Evolutionary conservation across 2,329 filamentous ascomycete species (phyloP), one percentile per base, ranked within the genome.

Genomic region (Colletotrichum musae): DNA sequence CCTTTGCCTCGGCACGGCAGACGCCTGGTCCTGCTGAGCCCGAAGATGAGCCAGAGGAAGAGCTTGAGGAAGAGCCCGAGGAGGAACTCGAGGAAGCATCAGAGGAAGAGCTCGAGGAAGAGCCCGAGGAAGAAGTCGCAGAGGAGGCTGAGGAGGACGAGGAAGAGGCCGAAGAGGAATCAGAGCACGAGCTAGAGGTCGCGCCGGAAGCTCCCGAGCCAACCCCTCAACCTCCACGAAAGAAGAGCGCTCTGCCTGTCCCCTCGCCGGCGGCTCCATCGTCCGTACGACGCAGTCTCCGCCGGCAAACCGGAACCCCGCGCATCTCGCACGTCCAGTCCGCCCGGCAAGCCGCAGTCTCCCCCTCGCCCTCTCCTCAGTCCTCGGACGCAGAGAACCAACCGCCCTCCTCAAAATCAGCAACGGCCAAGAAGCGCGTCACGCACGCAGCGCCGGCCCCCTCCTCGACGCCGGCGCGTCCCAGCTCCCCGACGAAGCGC

Each of bases 321-420:
- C 68, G 68, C 26, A 69, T 70, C 18, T 85, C 84, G 1, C 83
- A 86, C 1, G 83, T 83, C 0, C 81, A 83, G 1, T 83, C 84
- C 5, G 85, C 87, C 12, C 85, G 83, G 63, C 88, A 90, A 71
- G 78, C 88, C 13, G 87, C 80, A 1, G 73, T 88, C 6, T 89
- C 89, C 0, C 91, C 90, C 0, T 93, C 91, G 0, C 87, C 87
- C 18, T 93, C 92, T 1, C 91, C 91, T 0, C 92, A 94, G 73
- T 92, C 92, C 1, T 95, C 93, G 0, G 92, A 96, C 76, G 92
- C 92, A 0, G 93, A 96, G 78, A 95, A 95, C 73, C 90, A 88
- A 56, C 92, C 92, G 1, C 93, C 93, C 0, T 93, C 92, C 1
- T 90, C 90, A 5, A 88, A 85, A 61, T 88, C 87, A 1, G 83